Evolutionary conservation across 2,329 filamentous ascomycete species (phyloP).

Genomic region (Exophiala alcalophila): DNA sequence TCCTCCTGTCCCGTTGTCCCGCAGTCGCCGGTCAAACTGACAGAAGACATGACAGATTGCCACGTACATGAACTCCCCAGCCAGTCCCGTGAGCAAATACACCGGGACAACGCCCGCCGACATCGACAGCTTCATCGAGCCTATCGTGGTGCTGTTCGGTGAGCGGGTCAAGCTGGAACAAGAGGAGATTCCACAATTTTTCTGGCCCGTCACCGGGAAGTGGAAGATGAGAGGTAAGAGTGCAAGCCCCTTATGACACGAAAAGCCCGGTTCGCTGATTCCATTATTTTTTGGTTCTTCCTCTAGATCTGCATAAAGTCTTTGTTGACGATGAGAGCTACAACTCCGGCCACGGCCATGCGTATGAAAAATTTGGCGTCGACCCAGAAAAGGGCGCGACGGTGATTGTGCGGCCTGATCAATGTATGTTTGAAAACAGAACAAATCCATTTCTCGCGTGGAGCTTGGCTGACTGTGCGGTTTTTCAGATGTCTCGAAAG

Average conservation of each 20-base stretch:
- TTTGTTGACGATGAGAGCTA: constrained; percentile 57
- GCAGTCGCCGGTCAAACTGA: background rate
- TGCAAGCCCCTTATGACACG: too few species aligned
- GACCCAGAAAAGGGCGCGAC: constrained; percentile 46
- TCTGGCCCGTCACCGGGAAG: constrained; percentile 56
- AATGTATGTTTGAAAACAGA: constrained; percentile 51
- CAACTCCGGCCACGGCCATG: constrained; percentile 55
- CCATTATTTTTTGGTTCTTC: background rate
- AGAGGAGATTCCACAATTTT: constrained; percentile 54
- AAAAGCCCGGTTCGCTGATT: background rate
- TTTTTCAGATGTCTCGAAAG: constrained; percentile 40
- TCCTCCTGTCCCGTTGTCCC: background rate
- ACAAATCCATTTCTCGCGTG: background rate
- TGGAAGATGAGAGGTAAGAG: constrained; percentile 55
- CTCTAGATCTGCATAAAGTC: constrained; percentile 56
- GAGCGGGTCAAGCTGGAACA: constrained; percentile 50
- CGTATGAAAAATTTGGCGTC: constrained; percentile 57
- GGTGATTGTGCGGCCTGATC: constrained; percentile 59
- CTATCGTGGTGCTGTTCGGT: constrained; percentile 53
- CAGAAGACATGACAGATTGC: constrained; percentile 34
- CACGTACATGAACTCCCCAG: constrained; percentile 40
- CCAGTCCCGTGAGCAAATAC: constrained; percentile 44
- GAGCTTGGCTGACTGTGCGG: constrained; percentile 7
- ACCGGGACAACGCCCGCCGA: constrained; percentile 45
- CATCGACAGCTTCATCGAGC: constrained; percentile 57